phyloP scores from a whole-genome alignment of 805 yeast species.

The Saccharomycopsis synnaedendra region DNA sequence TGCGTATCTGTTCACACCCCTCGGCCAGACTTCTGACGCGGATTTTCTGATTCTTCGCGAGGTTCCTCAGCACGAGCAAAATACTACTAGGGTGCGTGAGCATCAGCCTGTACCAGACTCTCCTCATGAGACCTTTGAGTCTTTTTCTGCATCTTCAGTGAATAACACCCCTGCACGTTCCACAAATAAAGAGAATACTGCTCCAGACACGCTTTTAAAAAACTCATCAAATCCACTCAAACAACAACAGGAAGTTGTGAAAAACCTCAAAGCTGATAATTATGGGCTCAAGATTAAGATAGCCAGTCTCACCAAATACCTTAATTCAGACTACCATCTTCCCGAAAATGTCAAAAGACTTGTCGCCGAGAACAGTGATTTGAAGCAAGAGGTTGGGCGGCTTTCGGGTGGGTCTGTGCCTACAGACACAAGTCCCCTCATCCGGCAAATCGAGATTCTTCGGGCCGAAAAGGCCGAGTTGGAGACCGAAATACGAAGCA shows the following conservation, averaged over 20 bases:
- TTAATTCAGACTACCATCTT: slow-evolving; percentile 18
- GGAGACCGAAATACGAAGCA: too few species aligned
- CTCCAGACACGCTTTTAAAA: background rate
- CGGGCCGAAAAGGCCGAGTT: slow-evolving; percentile 4
- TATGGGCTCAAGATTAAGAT: slow-evolving; percentile 33
- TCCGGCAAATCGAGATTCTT: background rate
- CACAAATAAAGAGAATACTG: background rate
- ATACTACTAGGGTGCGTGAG: background rate
- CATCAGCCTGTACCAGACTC: background rate
- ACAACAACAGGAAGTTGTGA: slow-evolving; percentile 22
- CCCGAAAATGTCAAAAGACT: slow-evolving; percentile 11
- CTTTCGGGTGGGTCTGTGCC: background rate
- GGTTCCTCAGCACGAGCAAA: too few species aligned
- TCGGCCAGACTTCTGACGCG: slow-evolving; percentile 12
- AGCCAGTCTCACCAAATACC: slow-evolving; percentile 29
- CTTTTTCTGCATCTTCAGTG: slow-evolving; percentile 3
- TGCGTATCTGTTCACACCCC: slow-evolving; percentile 15
- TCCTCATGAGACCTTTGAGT: slow-evolving; percentile 6
- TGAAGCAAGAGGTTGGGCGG: slow-evolving; percentile 7
- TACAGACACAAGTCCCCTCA: background rate
- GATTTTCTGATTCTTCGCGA: slow-evolving; percentile 10
- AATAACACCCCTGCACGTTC: background rate
- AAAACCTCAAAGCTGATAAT: slow-evolving; percentile 30
- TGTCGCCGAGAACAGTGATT: slow-evolving; percentile 14
- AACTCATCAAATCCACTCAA: slow-evolving; percentile 20